phyloP scores from a whole-genome alignment of 1,284 basidiomycete species.

The Moesziomyces sp. region DNA sequence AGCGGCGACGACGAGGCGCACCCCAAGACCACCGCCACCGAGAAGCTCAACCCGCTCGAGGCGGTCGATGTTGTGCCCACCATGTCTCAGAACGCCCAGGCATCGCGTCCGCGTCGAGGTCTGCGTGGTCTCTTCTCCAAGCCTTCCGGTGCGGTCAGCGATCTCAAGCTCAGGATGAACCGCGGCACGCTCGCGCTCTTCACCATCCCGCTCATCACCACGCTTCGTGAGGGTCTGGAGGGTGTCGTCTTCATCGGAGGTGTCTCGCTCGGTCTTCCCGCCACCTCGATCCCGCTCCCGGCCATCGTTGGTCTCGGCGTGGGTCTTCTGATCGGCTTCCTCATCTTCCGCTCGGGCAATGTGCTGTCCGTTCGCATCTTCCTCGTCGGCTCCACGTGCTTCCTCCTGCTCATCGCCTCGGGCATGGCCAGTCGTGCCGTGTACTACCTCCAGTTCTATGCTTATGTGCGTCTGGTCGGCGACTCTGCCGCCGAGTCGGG shows the following conservation, averaged over 20 bases:
- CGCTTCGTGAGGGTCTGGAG: conserved; percentile 64
- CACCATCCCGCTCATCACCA: conserved; percentile 63
- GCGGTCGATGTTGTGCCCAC: conserved; percentile 33
- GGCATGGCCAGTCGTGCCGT: conserved; percentile 61
- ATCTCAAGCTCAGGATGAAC: conserved; percentile 44
- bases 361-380: conserved; percentile 53
- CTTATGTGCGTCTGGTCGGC: conserved; percentile 58
- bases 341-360: conserved; percentile 59
- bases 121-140: conserved; percentile 19
- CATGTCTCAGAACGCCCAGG: background rate
- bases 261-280: conserved; percentile 63
- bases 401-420: conserved; percentile 62
- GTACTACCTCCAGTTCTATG: conserved; percentile 63
- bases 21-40: conserved; percentile 28
- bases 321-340: conserved; percentile 53
- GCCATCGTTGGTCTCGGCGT: conserved; percentile 59
- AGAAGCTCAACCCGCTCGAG: conserved; percentile 45
- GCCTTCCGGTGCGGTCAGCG: conserved; percentile 21
- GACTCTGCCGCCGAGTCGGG: conserved; percentile 60
- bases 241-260: conserved; percentile 65
- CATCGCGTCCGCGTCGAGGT: conserved; percentile 1
- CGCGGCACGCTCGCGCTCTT: conserved; percentile 56
- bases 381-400: conserved; percentile 58
- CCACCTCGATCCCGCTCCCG: conserved; percentile 62
- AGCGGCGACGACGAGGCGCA: conserved; percentile 4